Evolutionary conservation across 805 yeast species (phyloP).

Genomic region (Pichia phayaonensis): DNA sequence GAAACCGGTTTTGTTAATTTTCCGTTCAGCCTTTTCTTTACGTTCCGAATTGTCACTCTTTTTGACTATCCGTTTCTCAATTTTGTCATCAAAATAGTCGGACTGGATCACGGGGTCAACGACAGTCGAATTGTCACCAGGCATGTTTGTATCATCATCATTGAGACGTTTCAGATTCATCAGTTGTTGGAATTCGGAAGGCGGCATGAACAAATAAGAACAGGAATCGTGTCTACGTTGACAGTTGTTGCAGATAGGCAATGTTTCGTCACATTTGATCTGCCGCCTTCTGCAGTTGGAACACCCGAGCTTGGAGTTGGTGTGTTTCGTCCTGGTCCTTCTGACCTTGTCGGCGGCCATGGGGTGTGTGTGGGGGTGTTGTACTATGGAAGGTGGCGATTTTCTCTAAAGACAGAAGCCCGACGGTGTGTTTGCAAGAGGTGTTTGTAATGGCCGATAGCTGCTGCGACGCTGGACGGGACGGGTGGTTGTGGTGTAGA

Average conservation of each 20-base stretch:
- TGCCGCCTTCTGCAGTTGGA: constrained; percentile 21
- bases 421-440: too few species aligned
- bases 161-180: not conserved
- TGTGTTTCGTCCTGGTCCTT: constrained; percentile 45
- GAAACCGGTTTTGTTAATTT: not conserved
- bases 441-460: too few species aligned
- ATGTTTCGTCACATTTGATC: constrained; percentile 25
- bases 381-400: too few species aligned
- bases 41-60: not conserved
- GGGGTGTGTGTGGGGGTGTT: not conserved
- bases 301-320: constrained; percentile 35
- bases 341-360: constrained; percentile 18
- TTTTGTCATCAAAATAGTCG: not conserved
- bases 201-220: constrained; percentile 2
- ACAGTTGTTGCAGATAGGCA: constrained; percentile 23
- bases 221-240: constrained; percentile 8
- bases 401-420: too few species aligned
- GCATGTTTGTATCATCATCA: not conserved
- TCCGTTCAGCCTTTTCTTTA: not conserved
- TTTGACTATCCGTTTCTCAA: not conserved
- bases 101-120: not conserved
- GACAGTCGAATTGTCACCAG: not conserved
- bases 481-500: too few species aligned
- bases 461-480: too few species aligned
- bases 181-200: constrained; percentile 1